Base-by-base conservation (phyloP, 1,139 yeast species). In the Suhomyces yuchorum region DNA sequence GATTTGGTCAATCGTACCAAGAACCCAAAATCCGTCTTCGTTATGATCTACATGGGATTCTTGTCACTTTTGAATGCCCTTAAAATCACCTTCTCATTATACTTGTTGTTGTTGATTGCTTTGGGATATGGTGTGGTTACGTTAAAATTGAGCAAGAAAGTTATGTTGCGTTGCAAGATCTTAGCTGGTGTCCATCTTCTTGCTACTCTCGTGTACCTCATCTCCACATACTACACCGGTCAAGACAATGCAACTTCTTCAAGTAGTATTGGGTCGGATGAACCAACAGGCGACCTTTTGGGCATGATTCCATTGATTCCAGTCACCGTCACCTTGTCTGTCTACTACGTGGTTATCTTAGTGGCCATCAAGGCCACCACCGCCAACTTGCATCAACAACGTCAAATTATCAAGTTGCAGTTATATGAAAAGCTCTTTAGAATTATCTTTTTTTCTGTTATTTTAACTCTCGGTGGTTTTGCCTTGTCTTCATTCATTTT, bases 41-140 rank as follows among this genome's bases (percentile, higher is more conserved):
- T 88, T 47, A 80, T 81, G 50, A 83, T 84, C 45, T 90, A 90
- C 68, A 80, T 90, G 80, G 82, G 82, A 8, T 80, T 92, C 61
- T 78, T 92, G 44, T 85, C 97, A 2, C 63, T 90, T 23, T 71
- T 92, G 64, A 89, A 90, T 63, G 82, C 97, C 1, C 81, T 83
- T 55, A 87, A 96, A 60, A 80, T 89, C 50, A 85, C 97, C 1
- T 90, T 90, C 63, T 87, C 97, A 8, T 87, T 93, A 70, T 95
- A 92, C 70, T 71, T 95, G 59, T 73, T 95, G 49, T 75, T 93
- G 53, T 85, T 92, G 58, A 93, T 95, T 50, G 80, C 96, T 15
- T 74, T 92, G 56, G 99, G 99, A 30, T 95, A 92, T 67, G 97
- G 99, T 51, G 93, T 95, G 46, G 99, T 95, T 36, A 80, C 80